These are phyloP conservation scores for Barnettozyma botsteinii DNA, from an alignment of 805 yeast genomes.

Conservation along the genomic window DNA sequence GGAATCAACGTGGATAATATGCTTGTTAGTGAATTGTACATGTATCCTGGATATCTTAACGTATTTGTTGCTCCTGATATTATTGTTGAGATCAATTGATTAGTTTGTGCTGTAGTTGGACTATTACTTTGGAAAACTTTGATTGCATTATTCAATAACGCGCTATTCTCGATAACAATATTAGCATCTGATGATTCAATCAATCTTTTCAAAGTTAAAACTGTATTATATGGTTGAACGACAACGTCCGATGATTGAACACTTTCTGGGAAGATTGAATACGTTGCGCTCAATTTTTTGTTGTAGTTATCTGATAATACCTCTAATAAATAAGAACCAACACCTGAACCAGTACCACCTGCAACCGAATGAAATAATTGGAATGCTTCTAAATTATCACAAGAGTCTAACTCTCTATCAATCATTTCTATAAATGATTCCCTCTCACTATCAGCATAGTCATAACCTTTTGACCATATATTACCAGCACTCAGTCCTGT, in stretches of 20 bases:
- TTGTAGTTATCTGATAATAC: conserved; percentile 72
- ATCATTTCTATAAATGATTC: conserved; percentile 79
- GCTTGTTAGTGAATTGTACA: conserved; percentile 80
- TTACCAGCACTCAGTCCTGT: conserved; percentile 94
- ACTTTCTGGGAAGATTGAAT: conserved; percentile 77
- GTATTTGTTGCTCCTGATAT: conserved; percentile 84
- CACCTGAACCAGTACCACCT: conserved; percentile 98
- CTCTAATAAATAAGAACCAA: conserved; percentile 80
- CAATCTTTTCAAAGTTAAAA: conserved; percentile 74
- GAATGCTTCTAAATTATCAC: conserved; percentile 86
- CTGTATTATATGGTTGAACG: conserved; percentile 92
- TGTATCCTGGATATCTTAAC: conserved; percentile 83
- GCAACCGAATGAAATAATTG: conserved; percentile 92
- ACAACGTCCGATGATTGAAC: conserved; percentile 91
- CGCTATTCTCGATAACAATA: conserved; percentile 87
- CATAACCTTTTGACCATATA: conserved; percentile 90
- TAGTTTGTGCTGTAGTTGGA: conserved; percentile 64
- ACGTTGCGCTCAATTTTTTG: conserved; percentile 78
- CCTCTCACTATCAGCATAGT: conserved; percentile 58
- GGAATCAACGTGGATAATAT: conserved; percentile 80
- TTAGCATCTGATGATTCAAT: conserved; percentile 83
- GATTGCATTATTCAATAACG: conserved; percentile 68
- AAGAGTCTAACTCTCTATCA: conserved; percentile 83
- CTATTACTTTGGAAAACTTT: conserved; percentile 48
- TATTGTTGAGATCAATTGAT: conserved; percentile 79